Base-by-base conservation (phyloP, 2,329 filamentous ascomycete species). In the Zarea fungicola region DNA sequence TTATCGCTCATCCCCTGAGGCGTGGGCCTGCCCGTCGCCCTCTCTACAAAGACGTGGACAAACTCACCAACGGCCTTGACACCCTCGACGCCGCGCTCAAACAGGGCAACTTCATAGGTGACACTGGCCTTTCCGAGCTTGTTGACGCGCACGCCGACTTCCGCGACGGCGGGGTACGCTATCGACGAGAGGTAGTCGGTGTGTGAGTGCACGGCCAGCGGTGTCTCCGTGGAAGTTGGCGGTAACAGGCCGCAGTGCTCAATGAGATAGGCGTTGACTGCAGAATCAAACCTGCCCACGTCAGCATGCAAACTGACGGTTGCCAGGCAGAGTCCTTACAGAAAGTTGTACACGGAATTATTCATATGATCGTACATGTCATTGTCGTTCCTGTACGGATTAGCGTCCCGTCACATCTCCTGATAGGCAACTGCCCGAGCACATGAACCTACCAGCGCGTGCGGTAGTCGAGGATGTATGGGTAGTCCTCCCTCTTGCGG, bases 341-440 rank as follows among this genome's bases (percentile, higher is more conserved):
- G 76, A 54, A 87, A 85, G 59, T 87, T 87, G 68, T 96, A 96
- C 47, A 93, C 77, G 34, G 84, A 87, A 63, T 95, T 96, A 71
- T 96, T 96, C 75, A 95, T 82, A 64, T 97, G 92, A 52, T 88
- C 78, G 67, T 93, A 96, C 87, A 95, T 93, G 71, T 96, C 90
- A 63, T 95, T 95, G 68, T 96, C 90, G 65, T 81, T 84, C 89
- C 89, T 91, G 50, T 19, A 48, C 51, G 48, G n/a, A n/a, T n/a
- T n/a, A n/a, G n/a, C n/a, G n/a, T n/a, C n/a, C n/a, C n/a, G n/a
- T n/a, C n/a, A n/a, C n/a, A n/a, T n/a, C n/a, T n/a, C n/a, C n/a
- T 52, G 50, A 51, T 36, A 48, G 13, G 34, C 26, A 40, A 7
- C 6, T 34, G n/a, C n/a, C n/a, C n/a, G n/a, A n/a, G n/a, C n/a